A percentile compares a stretch with the other conserved stretches of the same genome.
Evolutionary conservation across 2,329 filamentous ascomycete genomes (phyloP).

Genomic region (Cryphonectria radicalis): DNA sequence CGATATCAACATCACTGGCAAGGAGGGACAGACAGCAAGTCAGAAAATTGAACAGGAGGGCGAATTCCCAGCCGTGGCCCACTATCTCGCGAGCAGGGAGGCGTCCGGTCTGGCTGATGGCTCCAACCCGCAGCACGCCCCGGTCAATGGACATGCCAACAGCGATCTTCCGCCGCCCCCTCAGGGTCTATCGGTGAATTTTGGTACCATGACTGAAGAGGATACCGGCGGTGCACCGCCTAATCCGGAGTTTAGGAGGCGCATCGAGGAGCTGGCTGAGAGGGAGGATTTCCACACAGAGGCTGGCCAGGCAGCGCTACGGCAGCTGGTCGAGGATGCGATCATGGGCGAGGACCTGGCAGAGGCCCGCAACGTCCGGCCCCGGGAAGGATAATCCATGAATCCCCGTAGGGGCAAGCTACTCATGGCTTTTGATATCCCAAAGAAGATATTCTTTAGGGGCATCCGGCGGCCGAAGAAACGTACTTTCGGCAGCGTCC

Average conservation of each 20-base stretch:
- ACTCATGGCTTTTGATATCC: slow-evolving; percentile 57
- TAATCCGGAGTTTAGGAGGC: slow-evolving; percentile 80
- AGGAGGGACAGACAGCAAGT: slow-evolving; percentile 77
- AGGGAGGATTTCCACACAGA: slow-evolving; percentile 83
- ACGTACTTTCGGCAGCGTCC: slow-evolving; percentile 54
- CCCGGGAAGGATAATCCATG: slow-evolving; percentile 58
- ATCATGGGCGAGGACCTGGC: slow-evolving; percentile 68
- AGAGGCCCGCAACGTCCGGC: slow-evolving; percentile 67
- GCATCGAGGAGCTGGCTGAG: slow-evolving; percentile 87
- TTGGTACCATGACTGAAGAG: slow-evolving; percentile 73
- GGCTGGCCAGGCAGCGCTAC: slow-evolving; percentile 77
- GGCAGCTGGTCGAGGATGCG: slow-evolving; percentile 79
- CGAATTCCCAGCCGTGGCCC: slow-evolving; percentile 75
- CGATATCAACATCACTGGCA: slow-evolving; percentile 67
- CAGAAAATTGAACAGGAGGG: slow-evolving; percentile 81
- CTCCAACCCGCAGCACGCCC: slow-evolving; percentile 32
- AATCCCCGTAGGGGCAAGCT: slow-evolving; percentile 28
- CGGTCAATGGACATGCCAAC: slow-evolving; percentile 37
- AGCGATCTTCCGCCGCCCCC: slow-evolving; percentile 67
- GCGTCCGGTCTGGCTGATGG: neutral
- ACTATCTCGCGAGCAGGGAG: slow-evolving; percentile 62
- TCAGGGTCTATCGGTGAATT: slow-evolving; percentile 74
- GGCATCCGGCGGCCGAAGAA: slow-evolving; percentile 56
- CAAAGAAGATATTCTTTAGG: slow-evolving; percentile 62
- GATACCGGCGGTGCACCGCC: slow-evolving; percentile 58